Evolutionary conservation across 768 basidiomycete species (phyloP).

Genomic region (Tubosaeta brunneosetosa): DNA sequence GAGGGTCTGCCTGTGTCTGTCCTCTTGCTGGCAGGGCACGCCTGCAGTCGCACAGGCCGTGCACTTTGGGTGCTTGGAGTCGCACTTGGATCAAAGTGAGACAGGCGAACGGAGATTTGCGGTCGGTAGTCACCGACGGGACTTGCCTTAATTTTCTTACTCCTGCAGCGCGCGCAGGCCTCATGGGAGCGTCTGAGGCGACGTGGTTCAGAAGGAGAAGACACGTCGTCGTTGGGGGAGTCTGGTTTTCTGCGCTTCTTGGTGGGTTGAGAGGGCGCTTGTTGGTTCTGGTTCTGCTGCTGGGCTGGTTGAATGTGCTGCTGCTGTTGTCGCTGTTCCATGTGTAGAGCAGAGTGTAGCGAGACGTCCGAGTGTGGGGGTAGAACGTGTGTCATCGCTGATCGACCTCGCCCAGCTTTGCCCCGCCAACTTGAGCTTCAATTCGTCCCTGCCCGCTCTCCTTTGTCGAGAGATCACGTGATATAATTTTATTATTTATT

Average conservation of each 20-base stretch:
- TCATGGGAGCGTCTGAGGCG: conserved; percentile 85
- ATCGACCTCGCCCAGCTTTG: conserved; percentile 8
- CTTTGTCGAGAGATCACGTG: conserved; percentile 25
- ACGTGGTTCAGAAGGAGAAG: conserved; percentile 64
- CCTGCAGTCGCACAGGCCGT: conserved; percentile 80
- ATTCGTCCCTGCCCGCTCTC: conserved; percentile 2
- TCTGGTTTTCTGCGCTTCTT: conserved; percentile 64
- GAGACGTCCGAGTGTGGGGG: conserved; percentile 47
- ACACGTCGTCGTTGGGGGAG: conserved; percentile 48
- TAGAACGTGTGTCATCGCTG: conserved; percentile 45
- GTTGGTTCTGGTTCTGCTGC: conserved; percentile 31
- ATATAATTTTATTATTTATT: background rate
- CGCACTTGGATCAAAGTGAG: conserved; percentile 57
- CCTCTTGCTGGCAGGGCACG: conserved; percentile 80
- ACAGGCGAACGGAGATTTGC: conserved; percentile 68
- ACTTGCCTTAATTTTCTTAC: conserved; percentile 92
- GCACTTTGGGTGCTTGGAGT: conserved; percentile 85
- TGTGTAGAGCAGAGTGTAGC: conserved; percentile 60
- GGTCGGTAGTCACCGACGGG: conserved; percentile 70
- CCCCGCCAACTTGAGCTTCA: conserved; percentile 1
- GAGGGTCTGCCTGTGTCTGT: conserved; percentile 81
- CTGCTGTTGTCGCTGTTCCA: conserved; percentile 58
- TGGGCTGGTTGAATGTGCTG: conserved; percentile 38
- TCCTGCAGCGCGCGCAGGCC: conserved; percentile 89
- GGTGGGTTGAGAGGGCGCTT: conserved; percentile 32